Evolutionary conservation across 2,329 filamentous ascomycete species (phyloP), one percentile per base, ranked within the genome.

Genomic region (Fusarium secorum): DNA sequence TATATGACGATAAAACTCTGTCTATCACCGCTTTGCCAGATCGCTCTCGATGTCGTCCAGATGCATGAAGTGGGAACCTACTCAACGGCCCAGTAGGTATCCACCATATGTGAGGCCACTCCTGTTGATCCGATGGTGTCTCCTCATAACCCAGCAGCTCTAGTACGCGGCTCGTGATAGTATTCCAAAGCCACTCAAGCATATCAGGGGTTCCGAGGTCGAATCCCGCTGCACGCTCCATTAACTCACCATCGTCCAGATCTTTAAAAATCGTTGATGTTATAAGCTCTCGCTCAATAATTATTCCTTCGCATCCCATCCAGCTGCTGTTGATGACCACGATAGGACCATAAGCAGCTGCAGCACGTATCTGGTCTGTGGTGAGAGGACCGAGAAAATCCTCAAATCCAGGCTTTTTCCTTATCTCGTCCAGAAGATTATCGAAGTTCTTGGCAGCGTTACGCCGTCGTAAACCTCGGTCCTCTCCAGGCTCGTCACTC

Each of bases 51-150:
- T 66, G 64, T 5, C 35, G 35, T 24, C 60, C 60, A 14, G 66
- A 49, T 10, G 52, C 55, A 14, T 62, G 60, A 2, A 70, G 46
- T 1, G 60, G 38, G 18, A 61, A 66, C 13, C 22, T 59, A 26
- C 35, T 66, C 26, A 70, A 18, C 4, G 42, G 36, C 4, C 60
- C 56, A 11, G 44, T 45, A 7, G 36, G n/a, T 24, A 63, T 45
- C 54, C 59, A 62, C 59, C 42, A 49, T 0, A 49, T 5, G 3
- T 62, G 54, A 49, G 45, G 38, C 63, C 52, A 45, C 4, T 46
- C 49, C 18, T 20, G 3, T 8, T 18, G 18, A 38, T 60, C 14
- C 1, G 4, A 17, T 1, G 58, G 52, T 5, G 18, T 6, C 4
- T 18, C 7, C 11, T 11, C 8, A 3, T 38, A 38, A 3, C 26